Evolutionary conservation across 2,329 filamentous ascomycete species (phyloP).

Genomic region (Trichoderma atroviride): DNA sequence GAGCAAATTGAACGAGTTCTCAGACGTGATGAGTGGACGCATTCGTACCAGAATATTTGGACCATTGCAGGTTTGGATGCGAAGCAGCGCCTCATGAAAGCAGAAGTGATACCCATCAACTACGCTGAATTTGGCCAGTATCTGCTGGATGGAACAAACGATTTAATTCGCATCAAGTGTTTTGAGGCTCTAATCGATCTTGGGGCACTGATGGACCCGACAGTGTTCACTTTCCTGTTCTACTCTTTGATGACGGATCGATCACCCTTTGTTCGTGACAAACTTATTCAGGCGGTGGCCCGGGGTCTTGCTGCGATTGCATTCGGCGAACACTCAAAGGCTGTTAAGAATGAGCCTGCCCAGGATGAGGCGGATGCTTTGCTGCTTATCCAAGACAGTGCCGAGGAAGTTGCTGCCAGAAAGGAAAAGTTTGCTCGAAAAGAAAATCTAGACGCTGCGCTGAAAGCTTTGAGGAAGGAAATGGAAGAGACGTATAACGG

Average conservation of each 20-base stretch:
- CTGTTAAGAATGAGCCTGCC: conserved; percentile 44
- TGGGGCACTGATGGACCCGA: conserved; percentile 59
- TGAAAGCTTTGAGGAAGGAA: conserved; percentile 47
- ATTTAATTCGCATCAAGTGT: conserved; percentile 66
- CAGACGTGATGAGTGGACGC: conserved; percentile 69
- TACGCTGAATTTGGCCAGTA: conserved; percentile 64
- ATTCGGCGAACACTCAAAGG: conserved; percentile 60
- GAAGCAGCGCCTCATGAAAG: conserved; percentile 65
- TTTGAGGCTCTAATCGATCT: conserved; percentile 66
- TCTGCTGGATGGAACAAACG: conserved; percentile 64
- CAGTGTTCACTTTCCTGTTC: conserved; percentile 60
- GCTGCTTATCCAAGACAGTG: conserved; percentile 48
- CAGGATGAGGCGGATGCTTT: conserved; percentile 44
- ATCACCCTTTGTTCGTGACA: conserved; percentile 64
- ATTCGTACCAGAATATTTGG: conserved; percentile 69
- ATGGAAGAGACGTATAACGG: conserved; percentile 47
- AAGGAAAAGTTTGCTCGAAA: conserved; percentile 67
- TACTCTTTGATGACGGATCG: conserved; percentile 62
- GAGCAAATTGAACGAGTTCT: conserved; percentile 69
- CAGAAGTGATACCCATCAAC: conserved; percentile 58
- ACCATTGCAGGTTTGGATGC: conserved; percentile 65
- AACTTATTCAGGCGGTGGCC: conserved; percentile 61
- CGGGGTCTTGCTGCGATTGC: conserved; percentile 65
- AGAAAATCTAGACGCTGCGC: conserved; percentile 62
- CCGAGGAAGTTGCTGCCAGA: conserved; percentile 57